A percentile compares a stretch with the other conserved stretches of the same genome.
phyloP scores from a whole-genome alignment of 345 rosid genomes.

The Lepidium sativum region DNA sequence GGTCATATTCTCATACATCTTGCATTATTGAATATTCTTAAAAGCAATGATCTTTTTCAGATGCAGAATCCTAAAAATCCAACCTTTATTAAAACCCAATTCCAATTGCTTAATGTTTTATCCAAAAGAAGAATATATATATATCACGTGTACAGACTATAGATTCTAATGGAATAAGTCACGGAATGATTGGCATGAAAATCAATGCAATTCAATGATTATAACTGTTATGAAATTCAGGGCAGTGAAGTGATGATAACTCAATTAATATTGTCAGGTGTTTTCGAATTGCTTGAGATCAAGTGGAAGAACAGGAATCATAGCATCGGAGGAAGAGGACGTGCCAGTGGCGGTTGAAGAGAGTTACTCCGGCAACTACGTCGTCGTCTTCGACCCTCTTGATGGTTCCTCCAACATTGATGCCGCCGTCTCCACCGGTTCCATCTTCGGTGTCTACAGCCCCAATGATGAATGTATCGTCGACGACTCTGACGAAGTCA shows the following conservation, averaged over 20 bases:
- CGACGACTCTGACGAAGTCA: conserved; percentile 45
- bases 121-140: no score
- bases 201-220: no score
- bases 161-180: no score
- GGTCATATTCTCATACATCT: conserved; percentile 33
- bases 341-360: conserved; percentile 96
- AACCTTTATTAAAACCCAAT: background rate
- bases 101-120: no score
- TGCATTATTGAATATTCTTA: background rate
- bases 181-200: no score
- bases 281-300: conserved; percentile 89
- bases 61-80: background rate
- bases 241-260: background rate
- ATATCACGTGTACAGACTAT: no score
- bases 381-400: conserved; percentile 87
- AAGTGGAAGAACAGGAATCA: conserved; percentile 89
- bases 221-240: background rate
- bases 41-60: background rate
- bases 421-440: conserved; percentile 95
- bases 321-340: conserved; percentile 96
- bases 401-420: conserved; percentile 96
- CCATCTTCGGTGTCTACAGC: conserved; percentile 88
- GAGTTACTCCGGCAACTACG: conserved; percentile 89
- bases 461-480: conserved; percentile 89
- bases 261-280: conserved; percentile 35